Evolutionary conservation across 371 early-diverging fungal species (phyloP).

Genomic region (Entomophthora muscae): DNA sequence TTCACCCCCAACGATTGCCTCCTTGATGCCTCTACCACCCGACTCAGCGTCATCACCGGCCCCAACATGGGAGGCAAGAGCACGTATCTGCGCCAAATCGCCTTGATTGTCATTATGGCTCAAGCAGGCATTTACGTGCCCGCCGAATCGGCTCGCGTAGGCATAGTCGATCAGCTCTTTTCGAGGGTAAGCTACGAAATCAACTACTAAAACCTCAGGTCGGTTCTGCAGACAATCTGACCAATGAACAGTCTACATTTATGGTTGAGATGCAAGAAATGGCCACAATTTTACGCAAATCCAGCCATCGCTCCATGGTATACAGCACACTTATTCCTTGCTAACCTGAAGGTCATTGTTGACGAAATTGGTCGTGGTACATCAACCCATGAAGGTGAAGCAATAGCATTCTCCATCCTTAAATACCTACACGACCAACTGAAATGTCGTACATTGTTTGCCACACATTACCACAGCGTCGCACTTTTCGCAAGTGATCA

Average conservation of each 20-base stretch:
- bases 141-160: constrained; percentile 57
- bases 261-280: constrained; percentile 98
- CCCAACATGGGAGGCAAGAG: constrained; percentile 96
- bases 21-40: neutral
- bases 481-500: constrained; percentile 17
- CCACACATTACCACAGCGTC: constrained; percentile 93
- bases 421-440: constrained; percentile 40
- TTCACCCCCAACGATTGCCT: constrained; percentile 59
- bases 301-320: constrained; percentile 61
- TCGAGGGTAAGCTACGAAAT: constrained; percentile 37
- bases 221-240: constrained; percentile 54
- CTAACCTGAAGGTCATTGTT: constrained; percentile 65
- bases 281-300: constrained; percentile 65
- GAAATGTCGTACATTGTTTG: constrained; percentile 46
- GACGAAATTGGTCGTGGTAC: constrained; percentile 99
- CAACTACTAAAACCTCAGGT: constrained; percentile 14
- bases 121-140: constrained; percentile 92
- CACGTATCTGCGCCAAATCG: constrained; percentile 63
- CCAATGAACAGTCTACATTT: constrained; percentile 83
- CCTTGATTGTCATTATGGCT: constrained; percentile 65
- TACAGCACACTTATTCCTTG: constrained; percentile 42
- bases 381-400: constrained; percentile 75
- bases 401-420: constrained; percentile 80
- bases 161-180: constrained; percentile 78
- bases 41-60: constrained; percentile 15